Base-by-base conservation (phyloP, 73 alveolate genomes). In the Blepharisma japonicum region DNA sequence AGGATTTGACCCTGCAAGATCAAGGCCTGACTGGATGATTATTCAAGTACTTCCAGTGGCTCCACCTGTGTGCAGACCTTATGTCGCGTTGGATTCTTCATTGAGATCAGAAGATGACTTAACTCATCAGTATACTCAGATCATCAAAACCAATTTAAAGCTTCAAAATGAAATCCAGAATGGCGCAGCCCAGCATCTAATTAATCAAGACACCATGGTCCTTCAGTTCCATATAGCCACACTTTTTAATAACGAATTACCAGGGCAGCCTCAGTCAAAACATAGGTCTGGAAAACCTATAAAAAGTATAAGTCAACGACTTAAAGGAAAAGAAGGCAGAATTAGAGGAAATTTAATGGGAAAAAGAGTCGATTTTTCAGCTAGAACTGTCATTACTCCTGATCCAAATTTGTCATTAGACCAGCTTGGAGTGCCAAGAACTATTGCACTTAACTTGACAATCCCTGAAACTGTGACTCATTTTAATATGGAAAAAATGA, bases 291-390 rank as follows among this genome's bases (percentile, higher is more conserved):
- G 98, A 27, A 94, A 91, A 89, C 98, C 96, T 27, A 90, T 87
- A 46, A 96, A 77, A 83, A 78, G 77, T 77, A 78, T 47, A 56
- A 79, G 66, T 39, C 80, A 70, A 6, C 83, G 99, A 67, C 94
- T 96, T 55, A 96, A 95, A 91, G 99, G 99, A 20, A 96, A 98
- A 87, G 99, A 98, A 81, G 99, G 99, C 7, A 86, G 99, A 81
- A 94, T 96, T 45, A 89, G 99, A 89, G 99, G 99, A 49, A 98
- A 98, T 84, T 82, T 98, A 77, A 98, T 98, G 99, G 99, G 99
- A 71, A 98, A 98, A 89, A 91, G 99, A 85, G 99, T 96, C 7
- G 99, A 98, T 83, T 98, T 94, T 83, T 94, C 99, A 56, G 99
- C 99, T 25, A 90, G 99, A 78, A 90, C 99, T 61, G 99, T 98